Evolutionary conservation across 371 early-diverging fungal species (phyloP).

Genomic region (Cokeromyces recurvatus): DNA sequence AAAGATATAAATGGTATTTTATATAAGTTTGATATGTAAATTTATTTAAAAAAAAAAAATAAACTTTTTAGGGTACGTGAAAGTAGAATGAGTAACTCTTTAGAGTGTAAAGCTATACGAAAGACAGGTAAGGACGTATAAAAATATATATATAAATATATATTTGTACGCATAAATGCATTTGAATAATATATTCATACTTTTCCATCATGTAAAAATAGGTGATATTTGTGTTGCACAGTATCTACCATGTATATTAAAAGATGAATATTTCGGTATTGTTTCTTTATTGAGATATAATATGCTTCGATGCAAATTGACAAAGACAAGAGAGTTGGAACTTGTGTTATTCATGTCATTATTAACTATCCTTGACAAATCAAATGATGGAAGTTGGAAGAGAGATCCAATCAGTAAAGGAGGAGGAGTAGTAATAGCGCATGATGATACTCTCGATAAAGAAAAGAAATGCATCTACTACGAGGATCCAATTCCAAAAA

Average conservation of each 20-base stretch:
- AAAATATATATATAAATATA: no score
- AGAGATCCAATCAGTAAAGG: constrained; percentile 15
- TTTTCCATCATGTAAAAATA: no score
- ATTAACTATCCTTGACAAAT: constrained; percentile 40
- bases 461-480: neutral
- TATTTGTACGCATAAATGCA: neutral
- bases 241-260: constrained; percentile 35
- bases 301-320: constrained; percentile 22
- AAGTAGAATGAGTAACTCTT: constrained; percentile 25
- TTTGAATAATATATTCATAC: no score
- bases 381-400: constrained; percentile 31
- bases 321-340: constrained; percentile 21
- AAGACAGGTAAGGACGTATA: constrained; percentile 27
- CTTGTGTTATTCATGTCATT: constrained; percentile 27
- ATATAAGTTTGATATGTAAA: no score
- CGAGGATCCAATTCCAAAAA: constrained; percentile 13
- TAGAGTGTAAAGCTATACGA: constrained; percentile 36
- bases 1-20: constrained; percentile 36
- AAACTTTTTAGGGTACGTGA: constrained; percentile 29
- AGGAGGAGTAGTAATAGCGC: neutral
- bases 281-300: constrained; percentile 36
- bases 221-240: constrained; percentile 42
- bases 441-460: neutral
- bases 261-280: constrained; percentile 44
- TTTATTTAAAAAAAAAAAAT: no score